Conservation (phyloP, 192 early-diverging fungal species). For the Coemansia sp. region DNA sequence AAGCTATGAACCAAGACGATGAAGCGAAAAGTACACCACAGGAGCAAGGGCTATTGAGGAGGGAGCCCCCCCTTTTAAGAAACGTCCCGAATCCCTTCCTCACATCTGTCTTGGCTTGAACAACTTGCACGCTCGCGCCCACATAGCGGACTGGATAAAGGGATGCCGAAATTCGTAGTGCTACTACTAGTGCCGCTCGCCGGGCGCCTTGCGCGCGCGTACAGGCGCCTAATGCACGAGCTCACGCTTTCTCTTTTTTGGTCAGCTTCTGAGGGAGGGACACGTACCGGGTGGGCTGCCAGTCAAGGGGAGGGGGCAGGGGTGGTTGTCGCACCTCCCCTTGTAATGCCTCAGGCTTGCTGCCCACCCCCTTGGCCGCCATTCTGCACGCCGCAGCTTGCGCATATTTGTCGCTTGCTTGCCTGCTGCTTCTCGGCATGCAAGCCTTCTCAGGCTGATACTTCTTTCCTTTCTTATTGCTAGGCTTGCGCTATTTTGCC, state of each 20-base stretch:
- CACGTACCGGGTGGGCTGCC: constrained; percentile 18
- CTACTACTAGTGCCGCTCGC: constrained; percentile 9
- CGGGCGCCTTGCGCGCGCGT: constrained; percentile 25
- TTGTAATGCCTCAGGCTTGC: constrained; percentile 7
- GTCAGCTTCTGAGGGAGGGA: constrained; percentile 14
- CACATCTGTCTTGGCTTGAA: background rate
- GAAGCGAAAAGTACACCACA: background rate
- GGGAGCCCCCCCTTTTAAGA: constrained; percentile 3
- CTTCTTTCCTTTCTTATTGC: background rate
- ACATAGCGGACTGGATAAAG: background rate
- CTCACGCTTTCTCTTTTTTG: constrained; percentile 6
- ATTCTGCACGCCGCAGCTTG: background rate
- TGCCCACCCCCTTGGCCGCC: constrained; percentile 1
- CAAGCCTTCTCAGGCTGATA: background rate
- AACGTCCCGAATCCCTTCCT: background rate
- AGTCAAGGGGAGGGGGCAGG: constrained; percentile 26
- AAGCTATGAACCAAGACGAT: background rate
- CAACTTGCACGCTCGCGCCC: background rate
- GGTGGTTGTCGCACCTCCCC: constrained; percentile 24
- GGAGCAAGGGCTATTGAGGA: background rate
- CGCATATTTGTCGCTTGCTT: background rate
- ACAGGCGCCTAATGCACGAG: constrained; percentile 15
- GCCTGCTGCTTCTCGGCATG: background rate
- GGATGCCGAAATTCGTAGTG: constrained; percentile 2
- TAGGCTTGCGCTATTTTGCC: background rate